Evolutionary conservation across 1,284 basidiomycete species (phyloP).

Genomic region (Fomitopsis schrenkii): DNA sequence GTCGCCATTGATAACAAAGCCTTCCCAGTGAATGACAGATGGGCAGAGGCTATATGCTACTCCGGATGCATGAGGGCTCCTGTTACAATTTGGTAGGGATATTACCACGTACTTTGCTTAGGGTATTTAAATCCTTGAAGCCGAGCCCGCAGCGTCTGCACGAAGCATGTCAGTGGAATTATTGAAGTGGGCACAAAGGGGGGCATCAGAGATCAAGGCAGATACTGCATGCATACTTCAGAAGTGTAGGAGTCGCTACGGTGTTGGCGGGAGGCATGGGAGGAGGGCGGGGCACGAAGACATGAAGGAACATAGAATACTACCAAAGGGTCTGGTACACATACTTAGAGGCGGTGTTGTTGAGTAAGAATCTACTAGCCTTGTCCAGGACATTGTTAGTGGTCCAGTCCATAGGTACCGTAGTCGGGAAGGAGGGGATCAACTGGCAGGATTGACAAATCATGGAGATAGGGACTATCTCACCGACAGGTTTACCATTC

Average conservation of each 20-base stretch:
- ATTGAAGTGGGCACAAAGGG: background rate
- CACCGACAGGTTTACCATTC: no score
- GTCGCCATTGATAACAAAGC: background rate
- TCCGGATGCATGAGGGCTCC: background rate
- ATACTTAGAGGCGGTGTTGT: no score
- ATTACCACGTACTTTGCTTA: background rate
- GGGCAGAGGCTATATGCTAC: background rate
- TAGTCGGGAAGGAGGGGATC: no score
- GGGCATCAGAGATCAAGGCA: background rate
- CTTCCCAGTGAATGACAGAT: background rate
- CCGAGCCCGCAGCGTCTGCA: background rate
- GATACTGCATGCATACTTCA: background rate
- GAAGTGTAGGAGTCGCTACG: background rate
- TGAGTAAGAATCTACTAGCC: no score
- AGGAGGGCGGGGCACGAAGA: no score
- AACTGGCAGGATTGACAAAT: no score
- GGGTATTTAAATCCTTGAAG: background rate
- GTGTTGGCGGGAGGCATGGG: no score
- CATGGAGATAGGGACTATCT: no score
- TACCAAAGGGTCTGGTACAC: no score
- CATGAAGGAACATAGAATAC: no score
- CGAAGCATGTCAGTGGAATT: background rate
- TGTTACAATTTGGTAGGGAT: background rate
- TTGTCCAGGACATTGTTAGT: no score
- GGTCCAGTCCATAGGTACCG: no score